Evolutionary conservation across 2,329 filamentous ascomycete species (phyloP).

Genomic region (Talaromyces sp.): DNA sequence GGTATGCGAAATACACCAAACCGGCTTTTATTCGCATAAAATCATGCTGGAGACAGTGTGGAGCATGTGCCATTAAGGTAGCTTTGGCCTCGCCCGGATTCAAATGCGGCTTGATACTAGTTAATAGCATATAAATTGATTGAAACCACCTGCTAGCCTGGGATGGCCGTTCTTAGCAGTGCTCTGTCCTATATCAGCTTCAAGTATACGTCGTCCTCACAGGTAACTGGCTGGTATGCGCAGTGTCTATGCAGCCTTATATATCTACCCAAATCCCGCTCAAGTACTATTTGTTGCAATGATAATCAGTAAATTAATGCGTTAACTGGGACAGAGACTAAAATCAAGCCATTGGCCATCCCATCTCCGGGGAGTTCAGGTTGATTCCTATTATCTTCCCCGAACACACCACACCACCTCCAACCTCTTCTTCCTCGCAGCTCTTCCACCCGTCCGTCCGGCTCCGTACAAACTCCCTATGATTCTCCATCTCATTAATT

Average conservation of each 20-base stretch:
- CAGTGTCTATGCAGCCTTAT: conserved; percentile 1
- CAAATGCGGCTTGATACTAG: not conserved
- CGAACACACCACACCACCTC: not conserved
- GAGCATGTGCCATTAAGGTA: not conserved
- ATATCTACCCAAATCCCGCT: not conserved
- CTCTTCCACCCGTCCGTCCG: not conserved
- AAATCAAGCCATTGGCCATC: not conserved
- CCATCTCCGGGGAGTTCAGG: not conserved
- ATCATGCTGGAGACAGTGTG: not conserved
- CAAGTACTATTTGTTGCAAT: not conserved
- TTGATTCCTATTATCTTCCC: not conserved
- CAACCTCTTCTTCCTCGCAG: not conserved
- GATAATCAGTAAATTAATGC: not conserved
- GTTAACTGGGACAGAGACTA: not conserved
- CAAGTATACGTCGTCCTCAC: not conserved
- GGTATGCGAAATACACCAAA: not conserved
- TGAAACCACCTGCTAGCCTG: not conserved
- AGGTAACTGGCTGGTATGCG: not conserved
- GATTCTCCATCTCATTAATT: not conserved
- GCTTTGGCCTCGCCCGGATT: conserved; percentile 3
- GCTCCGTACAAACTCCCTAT: not conserved
- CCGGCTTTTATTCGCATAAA: not conserved
- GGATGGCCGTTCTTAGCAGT: not conserved
- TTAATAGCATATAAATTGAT: not conserved
- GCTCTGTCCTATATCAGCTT: not conserved